Conservation (phyloP, 2,329 filamentous ascomycete genomes). For the Teratosphaeria gauchensis region DNA sequence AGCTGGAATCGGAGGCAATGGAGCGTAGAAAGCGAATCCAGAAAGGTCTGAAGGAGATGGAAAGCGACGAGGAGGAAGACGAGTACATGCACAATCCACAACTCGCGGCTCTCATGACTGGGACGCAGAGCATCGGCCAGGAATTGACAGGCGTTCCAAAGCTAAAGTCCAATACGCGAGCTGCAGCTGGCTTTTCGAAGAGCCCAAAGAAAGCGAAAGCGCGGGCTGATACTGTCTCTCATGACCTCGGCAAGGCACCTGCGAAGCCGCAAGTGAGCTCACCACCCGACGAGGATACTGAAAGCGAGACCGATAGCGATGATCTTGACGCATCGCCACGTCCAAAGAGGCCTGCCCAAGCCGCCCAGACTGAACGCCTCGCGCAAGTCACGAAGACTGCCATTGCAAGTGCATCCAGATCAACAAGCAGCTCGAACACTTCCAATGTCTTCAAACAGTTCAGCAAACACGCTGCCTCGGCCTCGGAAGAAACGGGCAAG, state of each 20-base stretch:
- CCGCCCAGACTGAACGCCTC: background rate
- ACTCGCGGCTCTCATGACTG: constrained; percentile 27
- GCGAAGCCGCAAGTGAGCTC: background rate
- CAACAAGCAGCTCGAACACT: background rate
- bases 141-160: constrained; percentile 12
- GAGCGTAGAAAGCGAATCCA: constrained; percentile 24
- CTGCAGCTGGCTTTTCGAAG: constrained; percentile 20
- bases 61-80: constrained; percentile 18
- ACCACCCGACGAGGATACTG: background rate
- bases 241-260: background rate
- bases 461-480: background rate
- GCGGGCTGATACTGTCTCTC: background rate
- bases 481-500: constrained; percentile 1
- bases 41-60: constrained; percentile 15
- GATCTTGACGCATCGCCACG: background rate
- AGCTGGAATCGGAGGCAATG: constrained; percentile 20
- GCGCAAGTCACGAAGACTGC: background rate
- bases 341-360: background rate
- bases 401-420: background rate
- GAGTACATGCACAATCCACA: constrained; percentile 23
- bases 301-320: constrained; percentile 1
- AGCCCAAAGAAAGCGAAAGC: constrained; percentile 15
- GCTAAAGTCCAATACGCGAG: constrained; percentile 18
- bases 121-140: constrained; percentile 12
- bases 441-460: constrained; percentile 13